phyloP scores from a whole-genome alignment of 108 stramenopile genomes.

The Epithemia pelagica region DNA sequence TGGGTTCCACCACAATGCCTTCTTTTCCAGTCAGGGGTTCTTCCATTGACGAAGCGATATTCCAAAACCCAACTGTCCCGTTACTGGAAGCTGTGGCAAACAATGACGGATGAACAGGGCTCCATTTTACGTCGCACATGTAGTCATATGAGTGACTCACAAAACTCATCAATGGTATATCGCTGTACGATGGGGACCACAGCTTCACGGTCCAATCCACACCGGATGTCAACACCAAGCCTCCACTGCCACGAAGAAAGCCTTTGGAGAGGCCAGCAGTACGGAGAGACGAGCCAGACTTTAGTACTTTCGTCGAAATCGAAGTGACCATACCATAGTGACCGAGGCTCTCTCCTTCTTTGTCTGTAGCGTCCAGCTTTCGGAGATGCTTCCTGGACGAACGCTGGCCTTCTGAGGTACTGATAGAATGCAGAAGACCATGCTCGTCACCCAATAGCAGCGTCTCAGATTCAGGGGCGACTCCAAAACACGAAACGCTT shows the following conservation, averaged over 20 bases:
- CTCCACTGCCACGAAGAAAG: slow-evolving; percentile 62
- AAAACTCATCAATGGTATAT: slow-evolving; percentile 61
- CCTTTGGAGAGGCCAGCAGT: slow-evolving; percentile 51
- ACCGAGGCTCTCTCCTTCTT: slow-evolving; percentile 23
- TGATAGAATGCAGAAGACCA: slow-evolving; percentile 59
- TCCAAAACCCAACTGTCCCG: slow-evolving; percentile 81
- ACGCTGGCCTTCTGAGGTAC: slow-evolving; percentile 31
- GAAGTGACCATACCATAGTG: slow-evolving; percentile 81
- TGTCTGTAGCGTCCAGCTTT: slow-evolving; percentile 35
- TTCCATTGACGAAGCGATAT: slow-evolving; percentile 70
- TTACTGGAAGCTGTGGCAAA: slow-evolving; percentile 83
- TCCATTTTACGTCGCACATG: slow-evolving; percentile 90
- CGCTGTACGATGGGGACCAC: slow-evolving; percentile 78
- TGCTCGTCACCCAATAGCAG: slow-evolving; percentile 71
- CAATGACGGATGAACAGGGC: slow-evolving; percentile 69
- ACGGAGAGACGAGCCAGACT: slow-evolving; percentile 22
- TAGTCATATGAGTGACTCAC: slow-evolving; percentile 85
- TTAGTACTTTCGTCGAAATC: slow-evolving; percentile 44
- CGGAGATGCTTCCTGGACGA: slow-evolving; percentile 43
- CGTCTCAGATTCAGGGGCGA: slow-evolving; percentile 55
- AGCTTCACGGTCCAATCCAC: slow-evolving; percentile 89
- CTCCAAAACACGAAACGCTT: slow-evolving; percentile 71
- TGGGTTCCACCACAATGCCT: slow-evolving; percentile 61
- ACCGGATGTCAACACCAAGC: slow-evolving; percentile 69
- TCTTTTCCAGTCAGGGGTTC: slow-evolving; percentile 74